A percentile compares a stretch with the other conserved stretches of the same genome.
phyloP scores from a whole-genome alignment of 1,284 basidiomycete genomes.

The Naganishia liquefaciens region DNA sequence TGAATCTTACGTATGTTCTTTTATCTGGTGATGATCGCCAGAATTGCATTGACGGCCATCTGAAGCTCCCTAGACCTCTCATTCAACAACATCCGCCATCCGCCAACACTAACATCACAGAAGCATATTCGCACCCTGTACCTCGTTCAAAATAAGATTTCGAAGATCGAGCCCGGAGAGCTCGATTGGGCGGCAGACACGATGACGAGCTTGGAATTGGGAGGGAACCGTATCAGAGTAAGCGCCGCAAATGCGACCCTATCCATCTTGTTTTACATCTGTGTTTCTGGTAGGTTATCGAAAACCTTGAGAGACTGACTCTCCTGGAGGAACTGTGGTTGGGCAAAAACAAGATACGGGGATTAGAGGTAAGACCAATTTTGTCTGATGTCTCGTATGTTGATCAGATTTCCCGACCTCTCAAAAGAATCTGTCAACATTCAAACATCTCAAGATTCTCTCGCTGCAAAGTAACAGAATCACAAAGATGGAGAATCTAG shows the following conservation, averaged over 20 bases:
- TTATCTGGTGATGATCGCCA: not conserved
- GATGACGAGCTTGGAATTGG: conserved; percentile 82
- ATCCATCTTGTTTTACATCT: not conserved
- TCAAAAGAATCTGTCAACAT: conserved; percentile 60
- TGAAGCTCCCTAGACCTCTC: conserved; percentile 82
- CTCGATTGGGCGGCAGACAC: conserved; percentile 62
- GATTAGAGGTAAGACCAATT: conserved; percentile 66
- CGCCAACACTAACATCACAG: conserved; percentile 63
- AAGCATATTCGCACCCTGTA: conserved; percentile 71
- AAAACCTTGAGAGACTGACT: conserved; percentile 76
- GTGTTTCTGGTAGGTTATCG: conserved; percentile 66
- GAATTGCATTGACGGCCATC: conserved; percentile 4
- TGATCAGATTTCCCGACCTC: not conserved
- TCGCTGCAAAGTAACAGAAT: conserved; percentile 93
- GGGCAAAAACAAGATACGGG: conserved; percentile 94
- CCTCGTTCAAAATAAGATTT: conserved; percentile 96
- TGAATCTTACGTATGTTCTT: conserved; percentile 66
- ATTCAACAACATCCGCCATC: conserved; percentile 79
- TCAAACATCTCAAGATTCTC: conserved; percentile 74
- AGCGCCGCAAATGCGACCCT: conserved; percentile 38
- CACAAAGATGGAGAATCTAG: conserved; percentile 79
- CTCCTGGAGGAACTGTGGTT: conserved; percentile 92
- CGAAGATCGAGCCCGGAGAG: conserved; percentile 67
- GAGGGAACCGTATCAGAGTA: conserved; percentile 86
- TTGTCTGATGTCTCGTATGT: not conserved